Conservation (phyloP, 345 rosid species). For the Populus pruinosa region DNA sequence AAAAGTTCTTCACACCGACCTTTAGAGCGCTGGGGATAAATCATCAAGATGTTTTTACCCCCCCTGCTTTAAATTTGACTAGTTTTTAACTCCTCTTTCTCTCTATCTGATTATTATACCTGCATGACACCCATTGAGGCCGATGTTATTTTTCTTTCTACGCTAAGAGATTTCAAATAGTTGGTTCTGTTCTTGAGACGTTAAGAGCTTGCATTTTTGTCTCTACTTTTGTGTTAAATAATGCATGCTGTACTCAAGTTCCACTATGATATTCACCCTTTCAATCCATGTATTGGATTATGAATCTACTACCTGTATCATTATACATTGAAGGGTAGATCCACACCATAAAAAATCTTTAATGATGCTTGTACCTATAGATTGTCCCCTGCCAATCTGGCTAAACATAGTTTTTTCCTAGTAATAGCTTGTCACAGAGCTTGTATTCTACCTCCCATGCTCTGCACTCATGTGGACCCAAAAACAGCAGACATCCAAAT, state of each 20-base stretch:
- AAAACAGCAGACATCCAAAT: not conserved
- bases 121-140: not conserved
- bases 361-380: too few species aligned
- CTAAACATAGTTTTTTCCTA: not conserved
- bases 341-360: too few species aligned
- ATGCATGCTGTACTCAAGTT: too few species aligned
- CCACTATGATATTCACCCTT: too few species aligned
- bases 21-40: conserved; percentile 21
- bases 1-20: conserved; percentile 47
- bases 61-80: conserved; percentile 6
- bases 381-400: too few species aligned
- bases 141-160: not conserved
- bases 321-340: too few species aligned
- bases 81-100: not conserved
- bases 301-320: too few species aligned
- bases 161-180: not conserved
- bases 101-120: not conserved
- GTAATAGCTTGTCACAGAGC: not conserved
- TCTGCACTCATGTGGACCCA: not conserved
- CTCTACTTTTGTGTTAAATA: too few species aligned
- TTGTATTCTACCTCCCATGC: not conserved
- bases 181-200: not conserved
- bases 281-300: too few species aligned
- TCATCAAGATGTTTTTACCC: not conserved
- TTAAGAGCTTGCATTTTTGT: not conserved